Evolutionary conservation across 208 protist genomes (phyloP).

Genomic region (Trypanosoma avium): DNA sequence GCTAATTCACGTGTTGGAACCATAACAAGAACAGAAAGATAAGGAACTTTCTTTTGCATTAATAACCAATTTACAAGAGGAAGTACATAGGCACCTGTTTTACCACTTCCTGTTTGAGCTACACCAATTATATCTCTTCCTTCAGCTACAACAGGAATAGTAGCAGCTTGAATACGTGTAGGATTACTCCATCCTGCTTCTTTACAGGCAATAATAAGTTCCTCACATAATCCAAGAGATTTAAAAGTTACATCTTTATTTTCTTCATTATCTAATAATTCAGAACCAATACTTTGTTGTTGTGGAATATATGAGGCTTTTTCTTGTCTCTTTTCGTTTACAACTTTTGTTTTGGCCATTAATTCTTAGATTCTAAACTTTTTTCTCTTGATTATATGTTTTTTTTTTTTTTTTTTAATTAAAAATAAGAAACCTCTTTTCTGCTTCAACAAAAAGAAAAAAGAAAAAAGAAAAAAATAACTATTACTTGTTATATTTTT

Average conservation of each 20-base stretch:
- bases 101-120: slow-evolving; percentile 99
- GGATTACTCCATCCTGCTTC: slow-evolving; percentile 92
- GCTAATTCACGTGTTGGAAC: slow-evolving; percentile 98
- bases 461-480: too few species aligned
- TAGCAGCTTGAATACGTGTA: slow-evolving; percentile 95
- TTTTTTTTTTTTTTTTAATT: background rate
- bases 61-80: slow-evolving; percentile 98
- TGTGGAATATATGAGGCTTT: slow-evolving; percentile 3
- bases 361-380: too few species aligned
- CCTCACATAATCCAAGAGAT: slow-evolving; percentile 88
- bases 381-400: too few species aligned
- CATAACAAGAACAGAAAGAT: slow-evolving; percentile 93
- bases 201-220: slow-evolving; percentile 90
- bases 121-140: slow-evolving; percentile 96
- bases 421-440: background rate
- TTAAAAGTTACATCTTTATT: slow-evolving; percentile 80
- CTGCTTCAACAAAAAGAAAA: too few species aligned
- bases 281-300: slow-evolving; percentile 55
- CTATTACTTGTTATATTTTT: too few species aligned
- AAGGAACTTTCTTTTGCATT: slow-evolving; percentile 87
- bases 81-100: slow-evolving; percentile 98
- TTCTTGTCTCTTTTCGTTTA: slow-evolving; percentile 11
- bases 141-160: slow-evolving; percentile 92
- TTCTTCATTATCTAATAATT: slow-evolving; percentile 88
- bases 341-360: background rate